Base-by-base conservation (phyloP, 257 asterid genomes). In the Penstemon eatonii region DNA sequence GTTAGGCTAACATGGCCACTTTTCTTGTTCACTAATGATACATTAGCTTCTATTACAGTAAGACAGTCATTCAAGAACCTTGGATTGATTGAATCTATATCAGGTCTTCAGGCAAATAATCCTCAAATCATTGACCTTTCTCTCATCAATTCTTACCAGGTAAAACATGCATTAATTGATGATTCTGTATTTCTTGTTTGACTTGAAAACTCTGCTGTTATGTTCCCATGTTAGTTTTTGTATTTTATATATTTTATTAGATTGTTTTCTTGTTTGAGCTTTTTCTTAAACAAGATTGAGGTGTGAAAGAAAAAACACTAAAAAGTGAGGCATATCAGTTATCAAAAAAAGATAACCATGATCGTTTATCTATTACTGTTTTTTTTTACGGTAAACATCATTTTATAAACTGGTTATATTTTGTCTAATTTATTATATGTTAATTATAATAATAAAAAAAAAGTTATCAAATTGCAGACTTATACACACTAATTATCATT, bases 1-100 rank as follows among this genome's bases (percentile, higher is more conserved):
- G 99, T 90, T 15, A 80, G 99, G 78, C 80, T 93, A 3, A 88
- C 98, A 40, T 93, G 99, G 99, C 96, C 97, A 9, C 96, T 93
- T 13, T 88, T 84, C 80, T 72, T 93, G 90, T 82, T 89, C 64
- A 90, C 96, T 0, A 88, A 93, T 66, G 87, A 82, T 33, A 54
- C 96, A 25, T 72, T 93, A 69, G 88, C 88, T 33, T 84, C 94
- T 4, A 13, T 73, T 0, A 86, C 71, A 40, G 97, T 88, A 3
- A 79, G 92, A 33, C 86, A 90, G 57, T 93, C 97, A n/a, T 83
- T 93, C 78, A 74, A 49, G 65, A 87, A 76, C 71, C 80, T 84
- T 46, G 95, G 96, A 70, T 68, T 93, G 42, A 37, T 18, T 10
- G 97, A 84, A 56, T 50, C 99, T 64, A 63, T 87, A 11, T 74